Conservation (phyloP, 2,329 filamentous ascomycete species). For the Cryphonectria nitschkei region DNA sequence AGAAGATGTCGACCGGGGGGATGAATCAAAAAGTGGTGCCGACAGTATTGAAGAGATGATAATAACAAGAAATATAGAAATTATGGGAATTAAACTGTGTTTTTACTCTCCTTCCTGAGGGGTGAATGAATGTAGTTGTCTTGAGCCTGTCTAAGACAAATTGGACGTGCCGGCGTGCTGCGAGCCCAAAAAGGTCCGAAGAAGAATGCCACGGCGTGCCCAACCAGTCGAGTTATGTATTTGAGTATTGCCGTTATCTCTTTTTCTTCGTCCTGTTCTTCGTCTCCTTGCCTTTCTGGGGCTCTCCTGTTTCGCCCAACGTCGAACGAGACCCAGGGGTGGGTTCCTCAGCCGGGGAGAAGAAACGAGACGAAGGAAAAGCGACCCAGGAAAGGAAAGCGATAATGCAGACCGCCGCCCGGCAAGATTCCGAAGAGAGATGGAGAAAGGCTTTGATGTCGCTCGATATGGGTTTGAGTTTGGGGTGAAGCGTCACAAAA, state of each 20-base stretch:
- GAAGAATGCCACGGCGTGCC: slow-evolving; percentile 1
- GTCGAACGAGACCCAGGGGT: background rate
- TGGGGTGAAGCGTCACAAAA: slow-evolving; percentile 11
- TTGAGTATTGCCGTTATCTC: too few relatives aligned
- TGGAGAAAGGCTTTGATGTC: background rate
- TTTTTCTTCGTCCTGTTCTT: background rate
- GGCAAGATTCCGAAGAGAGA: background rate
- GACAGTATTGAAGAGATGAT: too few relatives aligned
- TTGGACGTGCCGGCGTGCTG: slow-evolving; percentile 16
- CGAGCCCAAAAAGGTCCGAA: background rate
- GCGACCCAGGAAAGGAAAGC: background rate
- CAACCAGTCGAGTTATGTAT: background rate
- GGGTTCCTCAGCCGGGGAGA: background rate
- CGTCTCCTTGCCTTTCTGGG: background rate
- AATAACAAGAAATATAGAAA: background rate
- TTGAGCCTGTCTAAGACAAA: slow-evolving; percentile 20
- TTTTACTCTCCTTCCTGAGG: background rate
- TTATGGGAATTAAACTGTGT: background rate
- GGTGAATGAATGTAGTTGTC: slow-evolving; percentile 1
- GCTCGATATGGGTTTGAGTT: slow-evolving; percentile 1
- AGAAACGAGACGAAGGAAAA: slow-evolving; percentile 2
- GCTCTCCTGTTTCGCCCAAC: background rate
- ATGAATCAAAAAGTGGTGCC: too few relatives aligned
- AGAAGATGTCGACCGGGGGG: too few relatives aligned
- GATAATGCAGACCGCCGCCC: background rate